A percentile compares a stretch with the other conserved stretches of the same genome.
These are phyloP conservation scores for Dendrobium catenatum DNA, from an alignment of 106 monocot species.

Conservation along the genomic window DNA sequence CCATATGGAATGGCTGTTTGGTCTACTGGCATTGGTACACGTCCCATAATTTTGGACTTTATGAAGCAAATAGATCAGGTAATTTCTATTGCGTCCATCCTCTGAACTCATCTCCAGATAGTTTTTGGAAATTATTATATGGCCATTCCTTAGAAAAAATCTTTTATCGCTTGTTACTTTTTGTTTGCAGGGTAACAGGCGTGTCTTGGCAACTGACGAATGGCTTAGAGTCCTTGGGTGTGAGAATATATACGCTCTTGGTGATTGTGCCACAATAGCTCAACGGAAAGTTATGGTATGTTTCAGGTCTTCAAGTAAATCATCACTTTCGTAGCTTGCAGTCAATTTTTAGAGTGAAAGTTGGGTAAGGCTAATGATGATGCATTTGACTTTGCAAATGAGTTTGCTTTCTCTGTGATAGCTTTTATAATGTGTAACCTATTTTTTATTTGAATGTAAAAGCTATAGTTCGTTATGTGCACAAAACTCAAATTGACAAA, in stretches of 20 bases:
- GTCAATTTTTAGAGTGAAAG: not conserved
- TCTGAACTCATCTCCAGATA: not conserved
- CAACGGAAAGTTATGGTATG: conserved; percentile 83
- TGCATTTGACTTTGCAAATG: too few relatives aligned
- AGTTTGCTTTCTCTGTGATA: too few relatives aligned
- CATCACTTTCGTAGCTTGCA: not conserved
- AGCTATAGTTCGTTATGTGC: too few relatives aligned
- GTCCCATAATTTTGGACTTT: conserved; percentile 65
- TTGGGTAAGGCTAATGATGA: not conserved
- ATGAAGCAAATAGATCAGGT: conserved; percentile 89
- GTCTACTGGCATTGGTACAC: conserved; percentile 86
- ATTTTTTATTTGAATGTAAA: too few relatives aligned
- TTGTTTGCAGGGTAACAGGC: conserved; percentile 43
- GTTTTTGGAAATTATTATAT: not conserved
- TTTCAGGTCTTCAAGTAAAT: conserved; percentile 1
- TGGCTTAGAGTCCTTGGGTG: conserved; percentile 51
- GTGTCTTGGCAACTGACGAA: conserved; percentile 73
- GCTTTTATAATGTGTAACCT: too few relatives aligned
- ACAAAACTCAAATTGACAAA: too few relatives aligned
- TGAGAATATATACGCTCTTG: conserved; percentile 14
- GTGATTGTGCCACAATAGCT: conserved; percentile 56
- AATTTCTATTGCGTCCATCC: not conserved
- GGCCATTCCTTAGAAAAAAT: not conserved
- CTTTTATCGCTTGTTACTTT: conserved; percentile 48
- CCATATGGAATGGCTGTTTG: conserved; percentile 88